These are phyloP conservation scores for Simplicillium aogashimaense DNA, from an alignment of 2,329 filamentous ascomycete genomes.

Conservation along the genomic window DNA sequence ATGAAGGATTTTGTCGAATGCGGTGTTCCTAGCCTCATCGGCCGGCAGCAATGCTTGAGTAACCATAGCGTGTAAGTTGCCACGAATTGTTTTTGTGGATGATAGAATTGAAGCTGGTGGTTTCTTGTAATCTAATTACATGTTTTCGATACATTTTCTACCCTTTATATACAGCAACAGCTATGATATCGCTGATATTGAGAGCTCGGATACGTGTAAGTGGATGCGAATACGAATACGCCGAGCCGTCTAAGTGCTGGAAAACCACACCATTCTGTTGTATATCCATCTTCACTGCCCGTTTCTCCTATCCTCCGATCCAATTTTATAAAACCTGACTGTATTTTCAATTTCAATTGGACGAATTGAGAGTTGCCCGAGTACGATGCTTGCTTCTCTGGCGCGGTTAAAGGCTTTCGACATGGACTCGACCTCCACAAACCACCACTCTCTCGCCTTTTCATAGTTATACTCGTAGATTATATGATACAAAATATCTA, in stretches of 20 bases:
- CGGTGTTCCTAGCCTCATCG: slow-evolving; percentile 70
- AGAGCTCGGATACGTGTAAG: not conserved
- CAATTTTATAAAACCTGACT: not conserved
- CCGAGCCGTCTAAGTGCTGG: not conserved
- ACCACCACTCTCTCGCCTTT: too few species aligned
- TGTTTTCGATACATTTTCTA: not conserved
- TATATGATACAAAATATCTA: too few species aligned
- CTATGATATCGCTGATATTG: not conserved
- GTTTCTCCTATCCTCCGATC: not conserved
- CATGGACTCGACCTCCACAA: too few species aligned
- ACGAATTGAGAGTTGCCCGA: too few species aligned
- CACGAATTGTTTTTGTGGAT: not conserved
- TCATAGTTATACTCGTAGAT: too few species aligned
- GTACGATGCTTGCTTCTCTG: too few species aligned
- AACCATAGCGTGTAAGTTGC: slow-evolving; percentile 11
- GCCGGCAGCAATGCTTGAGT: slow-evolving; percentile 56
- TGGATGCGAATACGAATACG: slow-evolving; percentile 6
- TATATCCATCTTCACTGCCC: not conserved
- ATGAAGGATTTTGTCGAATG: slow-evolving; percentile 77
- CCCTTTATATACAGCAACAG: not conserved
- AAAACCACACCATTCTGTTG: not conserved
- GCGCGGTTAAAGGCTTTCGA: too few species aligned
- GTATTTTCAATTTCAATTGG: not conserved
- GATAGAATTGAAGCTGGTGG: not conserved
- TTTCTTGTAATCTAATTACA: not conserved